A percentile compares a stretch with the other conserved stretches of the same genome.
Conservation (phyloP, 2,329 filamentous ascomycete species). For the Cryphonectria nitschkei region DNA sequence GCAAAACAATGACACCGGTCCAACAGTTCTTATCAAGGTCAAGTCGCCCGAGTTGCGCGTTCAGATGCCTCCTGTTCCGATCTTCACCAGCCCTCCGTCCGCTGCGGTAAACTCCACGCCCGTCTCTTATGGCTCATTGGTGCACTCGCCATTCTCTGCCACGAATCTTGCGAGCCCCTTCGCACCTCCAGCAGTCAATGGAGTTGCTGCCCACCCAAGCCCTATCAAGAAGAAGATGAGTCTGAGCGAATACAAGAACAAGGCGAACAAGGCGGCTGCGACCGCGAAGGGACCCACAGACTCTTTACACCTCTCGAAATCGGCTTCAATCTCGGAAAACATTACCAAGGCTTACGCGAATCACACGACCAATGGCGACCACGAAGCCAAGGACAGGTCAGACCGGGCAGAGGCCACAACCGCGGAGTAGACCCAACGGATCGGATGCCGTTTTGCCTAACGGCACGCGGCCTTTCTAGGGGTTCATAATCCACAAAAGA, state of each 20-base stretch:
- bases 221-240: slow-evolving; percentile 71
- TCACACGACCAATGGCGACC: slow-evolving; percentile 35
- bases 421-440: slow-evolving; percentile 7
- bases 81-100: slow-evolving; percentile 48
- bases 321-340: slow-evolving; percentile 33
- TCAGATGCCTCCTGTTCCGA: slow-evolving; percentile 60
- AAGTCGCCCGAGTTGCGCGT: slow-evolving; percentile 55
- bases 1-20: slow-evolving; percentile 26
- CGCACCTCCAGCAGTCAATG: slow-evolving; percentile 46
- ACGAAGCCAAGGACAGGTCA: slow-evolving; percentile 9
- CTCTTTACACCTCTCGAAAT: slow-evolving; percentile 47
- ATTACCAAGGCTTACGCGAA: slow-evolving; percentile 34
- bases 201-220: slow-evolving; percentile 54
- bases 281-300: slow-evolving; percentile 19
- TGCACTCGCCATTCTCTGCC: slow-evolving; percentile 56
- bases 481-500: neutral
- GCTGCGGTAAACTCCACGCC: slow-evolving; percentile 49
- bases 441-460: neutral
- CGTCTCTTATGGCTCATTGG: slow-evolving; percentile 47
- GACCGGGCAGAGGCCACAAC: neutral
- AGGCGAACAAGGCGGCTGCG: slow-evolving; percentile 58
- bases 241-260: slow-evolving; percentile 67
- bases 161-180: slow-evolving; percentile 49
- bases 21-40: slow-evolving; percentile 36
- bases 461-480: neutral